These are phyloP conservation scores for Vanderwaltozyma polyspora DNA, from an alignment of 805 yeast genomes.

Conservation along the genomic window DNA sequence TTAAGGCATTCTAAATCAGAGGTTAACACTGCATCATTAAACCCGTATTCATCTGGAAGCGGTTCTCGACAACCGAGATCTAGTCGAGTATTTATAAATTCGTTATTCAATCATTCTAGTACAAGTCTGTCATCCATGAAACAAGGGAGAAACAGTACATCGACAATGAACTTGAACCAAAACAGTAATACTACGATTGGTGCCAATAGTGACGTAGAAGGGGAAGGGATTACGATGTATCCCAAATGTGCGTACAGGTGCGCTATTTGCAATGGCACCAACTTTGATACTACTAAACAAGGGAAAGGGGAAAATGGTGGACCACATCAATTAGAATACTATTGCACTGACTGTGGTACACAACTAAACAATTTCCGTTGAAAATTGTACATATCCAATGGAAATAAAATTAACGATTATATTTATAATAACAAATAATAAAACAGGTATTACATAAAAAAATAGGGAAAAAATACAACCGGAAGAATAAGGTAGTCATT, in stretches of 20 bases:
- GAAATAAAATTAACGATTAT: too few relatives aligned
- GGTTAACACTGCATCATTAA: not conserved
- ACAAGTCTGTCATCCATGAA: constrained; percentile 3
- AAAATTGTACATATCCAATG: too few relatives aligned
- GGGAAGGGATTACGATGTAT: not conserved
- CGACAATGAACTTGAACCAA: too few relatives aligned
- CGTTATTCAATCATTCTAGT: constrained; percentile 9
- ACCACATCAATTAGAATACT: too few relatives aligned
- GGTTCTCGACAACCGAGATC: constrained; percentile 2
- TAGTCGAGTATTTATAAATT: constrained; percentile 8
- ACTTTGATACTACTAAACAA: constrained; percentile 4
- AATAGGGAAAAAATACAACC: too few relatives aligned
- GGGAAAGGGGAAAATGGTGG: constrained; percentile 5
- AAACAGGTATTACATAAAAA: too few relatives aligned
- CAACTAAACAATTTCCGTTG: constrained; percentile 10
- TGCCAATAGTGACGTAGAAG: not conserved
- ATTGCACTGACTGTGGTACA: constrained; percentile 23
- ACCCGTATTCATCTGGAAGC: not conserved
- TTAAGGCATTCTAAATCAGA: not conserved
- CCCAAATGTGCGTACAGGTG: constrained; percentile 5
- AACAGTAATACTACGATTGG: not conserved
- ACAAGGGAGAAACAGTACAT: not conserved
- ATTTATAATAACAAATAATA: too few relatives aligned
- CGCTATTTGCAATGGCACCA: constrained; percentile 21
- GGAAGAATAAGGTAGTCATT: too few relatives aligned